A percentile compares a stretch with the other conserved stretches of the same genome.
Conservation (phyloP, 2,329 filamentous ascomycete genomes). For the Leptodontidium sp. region DNA sequence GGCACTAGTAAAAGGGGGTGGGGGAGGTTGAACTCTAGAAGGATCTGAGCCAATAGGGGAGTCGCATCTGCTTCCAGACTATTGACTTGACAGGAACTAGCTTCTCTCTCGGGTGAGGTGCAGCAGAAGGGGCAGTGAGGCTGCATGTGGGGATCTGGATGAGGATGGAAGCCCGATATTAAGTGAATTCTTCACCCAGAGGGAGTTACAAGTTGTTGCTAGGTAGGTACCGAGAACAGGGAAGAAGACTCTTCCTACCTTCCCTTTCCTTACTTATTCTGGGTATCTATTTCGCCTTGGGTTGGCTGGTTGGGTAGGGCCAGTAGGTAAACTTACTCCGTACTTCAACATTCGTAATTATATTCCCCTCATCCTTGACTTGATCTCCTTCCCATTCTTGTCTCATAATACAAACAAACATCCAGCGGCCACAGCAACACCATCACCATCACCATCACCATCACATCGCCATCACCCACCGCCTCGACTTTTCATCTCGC, state of each 20-base stretch:
- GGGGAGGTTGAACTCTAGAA: background rate
- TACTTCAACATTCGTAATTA: background rate
- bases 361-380: background rate
- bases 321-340: background rate
- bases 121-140: background rate
- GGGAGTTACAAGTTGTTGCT: background rate
- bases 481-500: background rate
- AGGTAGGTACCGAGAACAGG: too few relatives aligned
- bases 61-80: background rate
- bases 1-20: slow-evolving; percentile 9
- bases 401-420: background rate
- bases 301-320: background rate
- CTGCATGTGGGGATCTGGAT: background rate
- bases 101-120: slow-evolving; percentile 1
- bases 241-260: background rate
- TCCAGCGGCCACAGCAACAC: background rate
- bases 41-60: background rate
- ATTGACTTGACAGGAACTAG: slow-evolving; percentile 10
- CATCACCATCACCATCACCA: background rate
- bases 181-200: background rate
- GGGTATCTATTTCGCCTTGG: background rate
- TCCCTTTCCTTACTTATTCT: background rate
- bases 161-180: slow-evolving; percentile 5
- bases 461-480: too few relatives aligned
- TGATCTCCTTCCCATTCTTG: background rate